phyloP scores from a whole-genome alignment of 2,329 filamentous ascomycete genomes.

The Venturia asperata region DNA sequence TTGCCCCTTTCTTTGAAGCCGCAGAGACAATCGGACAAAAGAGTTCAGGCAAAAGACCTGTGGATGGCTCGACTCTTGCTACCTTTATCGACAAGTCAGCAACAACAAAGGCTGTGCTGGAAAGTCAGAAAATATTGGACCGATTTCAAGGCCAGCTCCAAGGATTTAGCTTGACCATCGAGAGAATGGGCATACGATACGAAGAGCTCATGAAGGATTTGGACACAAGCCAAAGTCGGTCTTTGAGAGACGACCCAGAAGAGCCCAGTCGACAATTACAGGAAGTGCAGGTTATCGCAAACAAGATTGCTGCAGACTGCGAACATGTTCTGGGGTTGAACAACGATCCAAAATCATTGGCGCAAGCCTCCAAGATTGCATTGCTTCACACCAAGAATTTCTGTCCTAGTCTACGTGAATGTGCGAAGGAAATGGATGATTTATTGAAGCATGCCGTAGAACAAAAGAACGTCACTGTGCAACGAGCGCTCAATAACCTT shows the following conservation, averaged over 20 bases:
- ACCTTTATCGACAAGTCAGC: conserved; percentile 64
- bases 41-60: conserved; percentile 46
- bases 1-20: conserved; percentile 44
- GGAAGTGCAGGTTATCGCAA: conserved; percentile 78
- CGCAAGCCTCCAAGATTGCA: conserved; percentile 57
- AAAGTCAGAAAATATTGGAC: conserved; percentile 56
- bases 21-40: conserved; percentile 39
- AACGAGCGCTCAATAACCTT: conserved; percentile 66
- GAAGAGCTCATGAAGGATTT: conserved; percentile 40
- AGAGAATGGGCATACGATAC: conserved; percentile 36
- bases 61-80: conserved; percentile 40
- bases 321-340: conserved; percentile 65
- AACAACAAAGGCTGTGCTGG: conserved; percentile 62
- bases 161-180: conserved; percentile 37
- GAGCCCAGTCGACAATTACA: conserved; percentile 65
- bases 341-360: conserved; percentile 57
- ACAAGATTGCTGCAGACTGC: conserved; percentile 81
- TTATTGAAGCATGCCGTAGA: conserved; percentile 47
- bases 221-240: conserved; percentile 44
- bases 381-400: conserved; percentile 57
- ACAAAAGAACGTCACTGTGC: conserved; percentile 60
- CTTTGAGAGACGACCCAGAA: conserved; percentile 49
- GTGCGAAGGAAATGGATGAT: conserved; percentile 50
- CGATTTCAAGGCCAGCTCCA: conserved; percentile 53
- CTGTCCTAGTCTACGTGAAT: conserved; percentile 52